Conservation (phyloP, 176 grass and related monocot genomes). For the Raddia guianensis region DNA sequence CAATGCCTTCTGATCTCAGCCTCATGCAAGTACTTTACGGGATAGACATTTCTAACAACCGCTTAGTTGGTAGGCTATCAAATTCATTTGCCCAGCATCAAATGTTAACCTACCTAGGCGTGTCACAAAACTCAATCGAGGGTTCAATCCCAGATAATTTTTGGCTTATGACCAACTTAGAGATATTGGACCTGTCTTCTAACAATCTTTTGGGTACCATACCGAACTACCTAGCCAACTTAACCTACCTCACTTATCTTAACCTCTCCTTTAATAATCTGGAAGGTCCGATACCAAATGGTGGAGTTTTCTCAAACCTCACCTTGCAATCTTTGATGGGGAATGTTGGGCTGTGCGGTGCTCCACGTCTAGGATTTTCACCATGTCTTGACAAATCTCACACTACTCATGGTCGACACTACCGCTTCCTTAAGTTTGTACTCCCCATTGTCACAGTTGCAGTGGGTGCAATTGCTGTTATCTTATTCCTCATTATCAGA, state of each 20-base stretch:
- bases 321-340: not conserved
- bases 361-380: not conserved
- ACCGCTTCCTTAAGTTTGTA: not conserved
- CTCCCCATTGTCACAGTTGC: not conserved
- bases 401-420: not conserved
- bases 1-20: no score
- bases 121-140: not conserved
- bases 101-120: not conserved
- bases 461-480: not conserved
- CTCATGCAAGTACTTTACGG: not conserved
- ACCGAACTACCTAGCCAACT: not conserved
- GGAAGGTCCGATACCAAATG: slow-evolving; percentile 12
- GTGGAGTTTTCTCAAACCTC: slow-evolving; percentile 9
- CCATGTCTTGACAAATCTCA: not conserved
- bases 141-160: not conserved
- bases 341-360: not conserved
- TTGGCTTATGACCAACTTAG: not conserved
- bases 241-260: not conserved
- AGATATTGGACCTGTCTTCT: not conserved
- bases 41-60: not conserved
- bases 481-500: not conserved
- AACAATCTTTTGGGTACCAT: not conserved
- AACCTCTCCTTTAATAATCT: slow-evolving; percentile 15
- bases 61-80: not conserved
- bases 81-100: not conserved